phyloP scores from a whole-genome alignment of 345 rosid genomes.

The Boechera stricta region DNA sequence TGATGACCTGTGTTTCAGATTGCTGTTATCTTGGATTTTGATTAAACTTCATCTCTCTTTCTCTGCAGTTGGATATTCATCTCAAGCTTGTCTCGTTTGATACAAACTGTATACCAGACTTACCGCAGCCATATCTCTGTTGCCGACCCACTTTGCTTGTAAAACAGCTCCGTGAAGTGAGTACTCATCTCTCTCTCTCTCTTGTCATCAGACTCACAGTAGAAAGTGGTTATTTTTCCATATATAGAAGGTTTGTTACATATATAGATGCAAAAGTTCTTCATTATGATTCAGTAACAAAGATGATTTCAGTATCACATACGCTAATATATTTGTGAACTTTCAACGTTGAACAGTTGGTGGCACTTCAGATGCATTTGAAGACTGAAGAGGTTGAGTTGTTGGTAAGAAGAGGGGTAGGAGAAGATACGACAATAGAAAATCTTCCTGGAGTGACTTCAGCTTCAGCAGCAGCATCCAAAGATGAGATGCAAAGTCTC shows the following conservation, averaged over 20 bases:
- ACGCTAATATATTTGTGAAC: constrained; percentile 30
- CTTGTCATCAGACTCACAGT: constrained; percentile 30
- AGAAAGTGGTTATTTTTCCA: constrained; percentile 4
- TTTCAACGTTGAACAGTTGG: constrained; percentile 53
- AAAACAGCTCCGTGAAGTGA: constrained; percentile 83
- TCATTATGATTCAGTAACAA: neutral
- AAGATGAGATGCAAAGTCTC: constrained; percentile 57
- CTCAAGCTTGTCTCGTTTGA: constrained; percentile 81
- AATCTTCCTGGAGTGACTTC: constrained; percentile 31
- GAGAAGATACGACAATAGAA: constrained; percentile 28
- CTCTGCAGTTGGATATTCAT: constrained; percentile 68
- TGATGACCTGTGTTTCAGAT: neutral
- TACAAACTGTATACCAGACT: constrained; percentile 56
- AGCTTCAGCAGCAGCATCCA: constrained; percentile 41
- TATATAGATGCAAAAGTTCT: constrained; percentile 5
- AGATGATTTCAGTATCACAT: constrained; percentile 3
- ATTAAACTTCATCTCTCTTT: constrained; percentile 7
- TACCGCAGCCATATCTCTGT: constrained; percentile 80
- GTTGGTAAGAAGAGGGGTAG: constrained; percentile 50
- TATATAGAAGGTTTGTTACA: constrained; percentile 6
- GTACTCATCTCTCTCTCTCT: constrained; percentile 48
- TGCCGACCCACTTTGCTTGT: constrained; percentile 73
- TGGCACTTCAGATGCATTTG: constrained; percentile 69
- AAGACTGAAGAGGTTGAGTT: constrained; percentile 80
- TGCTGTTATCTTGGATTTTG: constrained; percentile 7